A percentile compares a stretch with the other conserved stretches of the same genome.
Conservation (phyloP, 805 yeast genomes). For the Barnettozyma pratensis region DNA sequence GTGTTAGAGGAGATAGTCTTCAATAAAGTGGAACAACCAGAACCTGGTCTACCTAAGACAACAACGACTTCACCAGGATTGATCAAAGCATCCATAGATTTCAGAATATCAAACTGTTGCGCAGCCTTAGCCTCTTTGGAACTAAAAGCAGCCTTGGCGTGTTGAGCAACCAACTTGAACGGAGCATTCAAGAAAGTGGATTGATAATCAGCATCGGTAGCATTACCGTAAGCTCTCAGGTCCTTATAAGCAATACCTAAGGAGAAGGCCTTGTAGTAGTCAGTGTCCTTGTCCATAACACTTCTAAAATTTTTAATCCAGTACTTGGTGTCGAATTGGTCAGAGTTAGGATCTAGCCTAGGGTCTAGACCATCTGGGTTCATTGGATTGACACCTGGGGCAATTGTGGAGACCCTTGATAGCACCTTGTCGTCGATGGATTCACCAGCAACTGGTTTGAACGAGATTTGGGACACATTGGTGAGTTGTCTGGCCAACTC, state of each 20-base stretch:
- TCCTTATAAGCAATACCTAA: conserved; percentile 56
- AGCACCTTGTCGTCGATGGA: conserved; percentile 4
- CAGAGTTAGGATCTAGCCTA: conserved; percentile 52
- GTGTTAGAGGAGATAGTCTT: conserved; percentile 52
- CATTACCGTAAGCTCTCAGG: conserved; percentile 57
- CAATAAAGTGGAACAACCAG: conserved; percentile 61
- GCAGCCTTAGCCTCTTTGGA: conserved; percentile 20
- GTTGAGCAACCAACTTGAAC: conserved; percentile 17
- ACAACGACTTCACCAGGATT: conserved; percentile 66
- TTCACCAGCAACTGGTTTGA: conserved; percentile 4
- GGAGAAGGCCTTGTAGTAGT: conserved; percentile 50
- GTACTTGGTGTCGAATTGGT: conserved; percentile 47
- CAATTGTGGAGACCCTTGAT: conserved; percentile 20
- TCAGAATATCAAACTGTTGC: conserved; percentile 39
- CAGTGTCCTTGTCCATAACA: conserved; percentile 50
- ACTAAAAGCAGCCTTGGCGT: conserved; percentile 14
- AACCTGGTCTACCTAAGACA: conserved; percentile 77
- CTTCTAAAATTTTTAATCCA: conserved; percentile 62
- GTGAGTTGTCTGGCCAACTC: conserved; percentile 36
- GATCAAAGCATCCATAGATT: conserved; percentile 50
- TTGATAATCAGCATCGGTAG: conserved; percentile 61
- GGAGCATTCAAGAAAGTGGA: conserved; percentile 47
- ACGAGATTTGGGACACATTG: conserved; percentile 10
- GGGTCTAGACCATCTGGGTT: conserved; percentile 31
- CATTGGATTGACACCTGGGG: conserved; percentile 38